Evolutionary conservation across 2,329 filamentous ascomycete species (phyloP), one percentile per base, ranked within the genome.

Genomic region (Didymellaceae sp.): DNA sequence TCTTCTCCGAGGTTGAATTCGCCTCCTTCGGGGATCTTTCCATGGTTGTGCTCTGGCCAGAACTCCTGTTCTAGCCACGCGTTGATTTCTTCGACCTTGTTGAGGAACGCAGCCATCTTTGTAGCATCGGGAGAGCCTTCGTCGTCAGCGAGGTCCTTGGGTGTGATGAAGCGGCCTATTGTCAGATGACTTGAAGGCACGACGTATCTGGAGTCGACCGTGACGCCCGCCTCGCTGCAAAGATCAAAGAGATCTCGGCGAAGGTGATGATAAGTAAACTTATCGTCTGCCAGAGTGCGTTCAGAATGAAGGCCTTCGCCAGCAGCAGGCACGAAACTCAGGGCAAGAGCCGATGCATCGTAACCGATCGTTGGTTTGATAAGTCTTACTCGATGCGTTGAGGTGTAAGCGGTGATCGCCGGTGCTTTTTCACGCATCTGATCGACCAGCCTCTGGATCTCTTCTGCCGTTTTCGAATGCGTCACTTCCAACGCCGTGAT

Each of bases 1-100:
- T 93, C 91, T 62, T 95, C 84, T 0, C 93, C 92, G n/a, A 97
- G 86, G 18, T 89, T 77, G 91, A 93, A 97, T 66, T 94, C 88
- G 0, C 88, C 87, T 10, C 78, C 78, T 1, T 69, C 68, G 21
- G 72, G 73, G 46, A 80, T 75, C 69, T 75, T 37, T 67, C 74
- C 18, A 4, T 70, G 62, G 7, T 68, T 62, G 41, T 60, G 37
- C 40, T 72, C 72, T 16, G 84, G 82, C 90, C 91, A 95, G 41
- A 87, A 87, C 63, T 89, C 82, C 9, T 74, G 74, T 67, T 86
- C 79, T 20, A 97, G 76, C 87, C 87, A 92, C 8, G 66, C 70
- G 72, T 97, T 97, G 60, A 96, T 82, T 54, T 83, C 78, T 33
- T 94, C 90, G 40, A 97, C 86, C 42, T 80, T 80, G 11, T 80